phyloP scores from a whole-genome alignment of 768 basidiomycete genomes.

The Saitozyma sp. region DNA sequence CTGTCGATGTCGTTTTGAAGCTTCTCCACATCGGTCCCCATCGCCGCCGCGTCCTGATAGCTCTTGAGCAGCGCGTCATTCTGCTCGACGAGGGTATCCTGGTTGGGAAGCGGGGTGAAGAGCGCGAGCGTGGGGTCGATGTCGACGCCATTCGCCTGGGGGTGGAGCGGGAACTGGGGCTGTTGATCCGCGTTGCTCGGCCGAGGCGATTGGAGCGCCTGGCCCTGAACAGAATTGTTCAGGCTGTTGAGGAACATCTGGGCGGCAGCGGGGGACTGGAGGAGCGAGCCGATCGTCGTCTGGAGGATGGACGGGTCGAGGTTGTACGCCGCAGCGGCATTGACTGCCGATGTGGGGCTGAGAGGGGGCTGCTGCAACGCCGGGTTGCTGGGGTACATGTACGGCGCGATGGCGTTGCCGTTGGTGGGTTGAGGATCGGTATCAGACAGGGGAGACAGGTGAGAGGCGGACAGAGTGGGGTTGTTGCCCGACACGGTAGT shows the following conservation, averaged over 20 bases:
- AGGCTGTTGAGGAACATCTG: slow-evolving; percentile 47
- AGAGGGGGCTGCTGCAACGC: slow-evolving; percentile 9
- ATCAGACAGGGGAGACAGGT: slow-evolving; percentile 24
- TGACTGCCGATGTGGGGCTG: slow-evolving; percentile 26
- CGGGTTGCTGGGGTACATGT: slow-evolving; percentile 2
- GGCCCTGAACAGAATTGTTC: slow-evolving; percentile 37
- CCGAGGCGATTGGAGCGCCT: slow-evolving; percentile 26
- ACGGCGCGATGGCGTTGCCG: slow-evolving; percentile 19
- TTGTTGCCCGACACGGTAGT: slow-evolving; percentile 1
- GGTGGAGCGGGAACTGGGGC: neutral
- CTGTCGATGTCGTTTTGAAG: slow-evolving; percentile 68
- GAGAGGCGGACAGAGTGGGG: neutral
- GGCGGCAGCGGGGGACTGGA: slow-evolving; percentile 50
- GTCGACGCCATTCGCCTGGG: neutral
- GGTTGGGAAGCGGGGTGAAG: slow-evolving; percentile 37
- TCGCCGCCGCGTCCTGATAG: slow-evolving; percentile 65
- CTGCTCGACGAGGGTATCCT: slow-evolving; percentile 48
- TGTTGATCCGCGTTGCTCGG: neutral
- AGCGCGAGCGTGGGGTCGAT: slow-evolving; percentile 41
- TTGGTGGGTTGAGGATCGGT: slow-evolving; percentile 14
- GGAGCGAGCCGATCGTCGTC: slow-evolving; percentile 47
- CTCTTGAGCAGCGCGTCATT: slow-evolving; percentile 59
- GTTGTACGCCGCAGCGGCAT: slow-evolving; percentile 35
- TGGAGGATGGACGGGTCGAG: slow-evolving; percentile 46
- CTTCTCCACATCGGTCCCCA: slow-evolving; percentile 71